phyloP scores from a whole-genome alignment of 163 green algal genomes.

The Coccomyxa subellipsoidea region DNA sequence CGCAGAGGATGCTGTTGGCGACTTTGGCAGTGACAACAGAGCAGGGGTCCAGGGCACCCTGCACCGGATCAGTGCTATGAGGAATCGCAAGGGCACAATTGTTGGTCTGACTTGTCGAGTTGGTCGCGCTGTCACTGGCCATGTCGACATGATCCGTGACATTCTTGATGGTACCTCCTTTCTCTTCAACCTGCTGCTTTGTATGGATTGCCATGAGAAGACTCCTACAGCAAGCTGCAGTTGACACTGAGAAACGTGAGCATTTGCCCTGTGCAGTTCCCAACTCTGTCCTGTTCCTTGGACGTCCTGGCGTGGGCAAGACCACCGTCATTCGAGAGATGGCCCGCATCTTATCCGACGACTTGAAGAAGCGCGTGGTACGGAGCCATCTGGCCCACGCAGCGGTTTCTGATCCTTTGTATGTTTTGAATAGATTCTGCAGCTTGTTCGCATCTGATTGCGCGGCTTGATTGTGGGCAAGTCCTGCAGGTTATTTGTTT shows the following conservation, averaged over 20 bases:
- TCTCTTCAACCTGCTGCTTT: neutral
- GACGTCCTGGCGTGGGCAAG: constrained; percentile 88
- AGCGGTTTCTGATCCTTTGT: neutral
- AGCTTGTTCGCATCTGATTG: neutral
- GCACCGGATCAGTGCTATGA: constrained; percentile 90
- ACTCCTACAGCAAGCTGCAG: neutral
- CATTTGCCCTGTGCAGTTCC: constrained; percentile 32
- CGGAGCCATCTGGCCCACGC: neutral
- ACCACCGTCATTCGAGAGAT: constrained; percentile 97
- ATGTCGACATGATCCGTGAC: constrained; percentile 77
- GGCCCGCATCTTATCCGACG: constrained; percentile 79
- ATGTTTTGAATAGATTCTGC: neutral
- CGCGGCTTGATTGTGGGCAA: neutral
- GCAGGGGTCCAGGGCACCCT: constrained; percentile 87
- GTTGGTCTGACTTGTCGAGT: constrained; percentile 93
- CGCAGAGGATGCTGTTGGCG: constrained; percentile 69
- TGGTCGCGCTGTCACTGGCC: constrained; percentile 84
- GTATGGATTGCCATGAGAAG: neutral
- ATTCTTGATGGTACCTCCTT: constrained; percentile 53
- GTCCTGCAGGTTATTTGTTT: neutral
- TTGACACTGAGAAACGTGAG: too few species aligned
- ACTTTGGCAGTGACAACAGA: constrained; percentile 94
- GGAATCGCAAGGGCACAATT: constrained; percentile 76
- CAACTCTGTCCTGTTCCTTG: constrained; percentile 77
- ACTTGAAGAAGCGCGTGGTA: constrained; percentile 48